A percentile compares a stretch with the other conserved stretches of the same genome.
Evolutionary conservation across 176 grass and related monocot species (phyloP).

Genomic region (Ananas comosus): DNA sequence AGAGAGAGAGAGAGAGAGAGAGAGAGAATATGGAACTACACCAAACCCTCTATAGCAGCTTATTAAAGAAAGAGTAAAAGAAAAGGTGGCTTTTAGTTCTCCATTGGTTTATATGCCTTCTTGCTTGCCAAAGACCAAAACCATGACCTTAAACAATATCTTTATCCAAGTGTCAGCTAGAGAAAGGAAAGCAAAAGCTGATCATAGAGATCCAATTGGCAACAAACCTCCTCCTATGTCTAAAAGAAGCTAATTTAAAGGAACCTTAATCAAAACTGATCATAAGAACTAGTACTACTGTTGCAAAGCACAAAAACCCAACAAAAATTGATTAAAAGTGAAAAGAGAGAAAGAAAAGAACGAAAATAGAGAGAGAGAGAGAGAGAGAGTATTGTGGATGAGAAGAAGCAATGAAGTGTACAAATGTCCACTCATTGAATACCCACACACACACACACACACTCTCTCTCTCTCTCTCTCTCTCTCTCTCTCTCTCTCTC

Average conservation of each 20-base stretch:
- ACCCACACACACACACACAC: background rate
- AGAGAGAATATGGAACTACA: background rate
- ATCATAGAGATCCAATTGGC: background rate
- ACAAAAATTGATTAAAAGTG: background rate
- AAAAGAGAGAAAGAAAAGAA: background rate
- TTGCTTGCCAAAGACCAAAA: background rate
- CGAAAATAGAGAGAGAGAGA: background rate
- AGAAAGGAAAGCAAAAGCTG: background rate
- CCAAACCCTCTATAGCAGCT: background rate
- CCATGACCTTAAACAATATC: background rate
- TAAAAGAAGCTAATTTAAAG: background rate
- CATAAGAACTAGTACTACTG: too few relatives aligned
- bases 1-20: background rate
- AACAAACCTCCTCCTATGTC: background rate
- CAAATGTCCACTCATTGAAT: conserved; percentile 6
- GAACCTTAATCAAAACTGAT: too few relatives aligned
- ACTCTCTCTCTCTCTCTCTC: background rate
- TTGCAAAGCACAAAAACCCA: too few relatives aligned
- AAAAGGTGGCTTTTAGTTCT: background rate
- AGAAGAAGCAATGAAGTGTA: background rate
- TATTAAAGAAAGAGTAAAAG: background rate
- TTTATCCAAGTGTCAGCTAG: background rate
- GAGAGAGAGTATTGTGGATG: conserved; percentile 10
- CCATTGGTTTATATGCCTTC: background rate
- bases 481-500: background rate